Evolutionary conservation across 495 filamentous ascomycete genomes (phyloP), one percentile per base, ranked within the genome.

Genomic region (Antarctomyces pellizariae): DNA sequence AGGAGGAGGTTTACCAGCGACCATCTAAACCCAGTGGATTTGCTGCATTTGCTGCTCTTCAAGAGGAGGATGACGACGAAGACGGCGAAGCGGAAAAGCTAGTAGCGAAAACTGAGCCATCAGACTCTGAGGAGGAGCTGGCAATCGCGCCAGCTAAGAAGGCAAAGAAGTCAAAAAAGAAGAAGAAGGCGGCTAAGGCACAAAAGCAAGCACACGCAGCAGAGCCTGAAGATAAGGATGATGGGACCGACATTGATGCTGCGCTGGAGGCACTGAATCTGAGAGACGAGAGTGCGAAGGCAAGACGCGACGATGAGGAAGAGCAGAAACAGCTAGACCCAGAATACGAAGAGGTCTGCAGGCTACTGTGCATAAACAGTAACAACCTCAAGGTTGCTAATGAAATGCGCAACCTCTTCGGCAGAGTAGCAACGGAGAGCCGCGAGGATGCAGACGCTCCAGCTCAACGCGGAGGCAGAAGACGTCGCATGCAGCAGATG

Each of bases 401-500:
- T 37, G 86, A 99, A 49, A 93, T 99, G 82, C 72, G 77, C 22
- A 69, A 66, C 33, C 50, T 99, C 2, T 99, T 99, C 49, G 86
- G 86, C 0, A 71, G 71, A 30, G 65, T 73, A 15, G 74, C 75
- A 6, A 51, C 86, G 29, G 63, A 61, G 13, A 49, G 61, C 12
- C 53, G 58, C 27, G 44, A 58, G 24, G 58, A 68, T 13, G 39
- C 61, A 31, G 49, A 52, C 13, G 35, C 37, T 16, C 32, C 40
- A 33, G 41, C 34, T 30, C 32, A 39, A 29, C 40, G 47, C 25
- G 57, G 61, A 25, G 48, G 60, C 29, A 48, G 62, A 24, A 56
- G 59, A 35, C 44, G 67, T 36, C 56, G 53, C 24, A 36, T 43
- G 25, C 46, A 67, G 32, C 57, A 59, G 26, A 47, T 72, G 4